Percentiles rank a stretch among this genome's conserved stretches.
These are phyloP conservation scores for Penicillium corylophilum DNA, from an alignment of 2,329 filamentous ascomycete genomes.

Conservation along the genomic window DNA sequence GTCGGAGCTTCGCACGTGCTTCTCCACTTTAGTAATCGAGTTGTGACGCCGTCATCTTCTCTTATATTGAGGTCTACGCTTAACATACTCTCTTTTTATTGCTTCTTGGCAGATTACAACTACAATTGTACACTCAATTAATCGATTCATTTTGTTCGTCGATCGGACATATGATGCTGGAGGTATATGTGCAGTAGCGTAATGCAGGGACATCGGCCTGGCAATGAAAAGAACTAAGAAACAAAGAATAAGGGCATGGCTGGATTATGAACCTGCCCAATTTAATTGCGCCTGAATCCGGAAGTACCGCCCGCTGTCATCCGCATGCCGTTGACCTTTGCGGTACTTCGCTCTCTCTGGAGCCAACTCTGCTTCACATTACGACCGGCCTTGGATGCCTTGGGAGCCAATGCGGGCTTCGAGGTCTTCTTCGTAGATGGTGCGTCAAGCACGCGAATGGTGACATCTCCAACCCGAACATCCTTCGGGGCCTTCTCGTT, in stretches of 20 bases:
- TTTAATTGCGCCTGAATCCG: constrained; percentile 39
- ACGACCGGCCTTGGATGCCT: constrained; percentile 42
- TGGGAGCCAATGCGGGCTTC: constrained; percentile 46
- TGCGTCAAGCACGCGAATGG: constrained; percentile 50
- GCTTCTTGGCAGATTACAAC: too few species aligned
- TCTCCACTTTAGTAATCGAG: constrained; percentile 26
- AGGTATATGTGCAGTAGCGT: background rate
- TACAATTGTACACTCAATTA: background rate
- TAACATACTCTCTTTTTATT: too few species aligned
- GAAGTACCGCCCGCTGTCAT: constrained; percentile 37
- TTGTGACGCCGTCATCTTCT: background rate
- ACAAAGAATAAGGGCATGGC: background rate
- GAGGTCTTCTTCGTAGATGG: constrained; percentile 33
- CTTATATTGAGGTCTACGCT: too few species aligned
- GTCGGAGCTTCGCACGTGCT: constrained; percentile 19
- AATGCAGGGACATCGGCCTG: background rate
- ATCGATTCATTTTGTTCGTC: background rate
- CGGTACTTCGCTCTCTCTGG: constrained; percentile 33
- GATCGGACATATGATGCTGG: background rate
- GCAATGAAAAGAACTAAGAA: background rate
- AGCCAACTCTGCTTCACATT: constrained; percentile 43
- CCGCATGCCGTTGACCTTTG: constrained; percentile 36
- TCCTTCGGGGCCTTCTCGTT: constrained; percentile 52
- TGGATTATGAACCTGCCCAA: background rate
- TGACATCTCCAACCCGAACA: constrained; percentile 49